Percentiles rank a stretch among this genome's conserved stretches.
phyloP scores from a whole-genome alignment of 352 stramenopile genomes.

The Phytophthora foliorum region DNA sequence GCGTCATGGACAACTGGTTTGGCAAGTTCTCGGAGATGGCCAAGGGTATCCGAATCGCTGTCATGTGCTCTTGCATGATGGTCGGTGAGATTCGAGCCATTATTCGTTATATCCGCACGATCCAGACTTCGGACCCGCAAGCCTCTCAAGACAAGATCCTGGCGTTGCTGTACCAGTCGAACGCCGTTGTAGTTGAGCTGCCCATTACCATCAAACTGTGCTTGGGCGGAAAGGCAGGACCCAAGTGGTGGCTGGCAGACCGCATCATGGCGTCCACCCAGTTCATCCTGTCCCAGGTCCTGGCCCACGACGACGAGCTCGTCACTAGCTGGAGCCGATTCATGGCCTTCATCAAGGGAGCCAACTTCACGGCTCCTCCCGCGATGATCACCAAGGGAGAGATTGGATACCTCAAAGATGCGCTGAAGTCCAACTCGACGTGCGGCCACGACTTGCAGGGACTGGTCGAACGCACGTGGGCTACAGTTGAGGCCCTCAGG shows the following conservation, averaged over 20 bases:
- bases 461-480: constrained; percentile 26
- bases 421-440: constrained; percentile 36
- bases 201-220: constrained; percentile 54
- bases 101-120: constrained; percentile 34
- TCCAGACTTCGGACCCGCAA: constrained; percentile 35
- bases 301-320: constrained; percentile 26
- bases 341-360: constrained; percentile 29
- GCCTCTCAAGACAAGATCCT: constrained; percentile 45
- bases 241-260: constrained; percentile 27
- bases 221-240: constrained; percentile 27
- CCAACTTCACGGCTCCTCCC: constrained; percentile 34
- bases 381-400: constrained; percentile 29
- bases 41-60: constrained; percentile 43
- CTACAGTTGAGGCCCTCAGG: constrained; percentile 25
- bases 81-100: constrained; percentile 38
- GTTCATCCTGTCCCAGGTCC: constrained; percentile 30
- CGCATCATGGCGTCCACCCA: constrained; percentile 28
- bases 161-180: constrained; percentile 46
- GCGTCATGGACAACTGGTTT: constrained; percentile 55
- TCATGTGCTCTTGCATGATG: constrained; percentile 43
- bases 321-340: constrained; percentile 31
- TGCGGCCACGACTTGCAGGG: constrained; percentile 42
- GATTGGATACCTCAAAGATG: constrained; percentile 37
- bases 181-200: constrained; percentile 50
- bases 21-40: constrained; percentile 42